phyloP scores from a whole-genome alignment of 2,329 filamentous ascomycete species.

The Aspergillus sp. region DNA sequence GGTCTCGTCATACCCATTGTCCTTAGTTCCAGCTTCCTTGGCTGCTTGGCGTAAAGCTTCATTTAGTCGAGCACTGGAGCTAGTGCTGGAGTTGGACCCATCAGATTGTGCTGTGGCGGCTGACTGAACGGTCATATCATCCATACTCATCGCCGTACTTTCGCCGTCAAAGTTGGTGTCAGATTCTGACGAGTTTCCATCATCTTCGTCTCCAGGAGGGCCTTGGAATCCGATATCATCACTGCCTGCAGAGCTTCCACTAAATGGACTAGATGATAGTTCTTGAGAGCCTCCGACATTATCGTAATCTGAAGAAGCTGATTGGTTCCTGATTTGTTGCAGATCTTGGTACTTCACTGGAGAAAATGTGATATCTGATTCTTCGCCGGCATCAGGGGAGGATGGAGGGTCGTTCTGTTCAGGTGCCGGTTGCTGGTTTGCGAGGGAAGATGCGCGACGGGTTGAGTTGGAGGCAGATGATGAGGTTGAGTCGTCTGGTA shows the following conservation, averaged over 20 bases:
- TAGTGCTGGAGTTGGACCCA: constrained; percentile 47
- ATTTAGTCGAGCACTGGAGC: constrained; percentile 70
- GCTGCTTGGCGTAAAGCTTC: constrained; percentile 72
- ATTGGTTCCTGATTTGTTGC: constrained; percentile 52
- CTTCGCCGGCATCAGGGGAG: constrained; percentile 56
- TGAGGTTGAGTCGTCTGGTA: constrained; percentile 79
- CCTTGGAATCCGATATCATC: constrained; percentile 39
- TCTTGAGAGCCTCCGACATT: constrained; percentile 59
- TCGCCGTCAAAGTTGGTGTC: constrained; percentile 53
- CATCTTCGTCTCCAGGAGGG: constrained; percentile 40
- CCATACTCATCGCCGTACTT: constrained; percentile 76
- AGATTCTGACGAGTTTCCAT: constrained; percentile 43
- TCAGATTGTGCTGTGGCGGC: constrained; percentile 57
- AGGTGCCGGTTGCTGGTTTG: constrained; percentile 33
- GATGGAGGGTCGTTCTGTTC: constrained; percentile 56
- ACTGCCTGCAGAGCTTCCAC: constrained; percentile 50
- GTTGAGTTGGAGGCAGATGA: constrained; percentile 70
- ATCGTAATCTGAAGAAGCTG: constrained; percentile 42
- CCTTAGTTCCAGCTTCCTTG: constrained; percentile 68
- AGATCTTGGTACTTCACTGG: constrained; percentile 62
- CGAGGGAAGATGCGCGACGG: constrained; percentile 63
- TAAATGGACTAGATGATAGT: constrained; percentile 74
- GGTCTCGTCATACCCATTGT: constrained; percentile 54
- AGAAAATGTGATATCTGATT: constrained; percentile 54
- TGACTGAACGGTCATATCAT: constrained; percentile 69